These are phyloP conservation scores for Colletotrichum eleusines DNA, from an alignment of 2,329 filamentous ascomycete species.

Conservation along the genomic window DNA sequence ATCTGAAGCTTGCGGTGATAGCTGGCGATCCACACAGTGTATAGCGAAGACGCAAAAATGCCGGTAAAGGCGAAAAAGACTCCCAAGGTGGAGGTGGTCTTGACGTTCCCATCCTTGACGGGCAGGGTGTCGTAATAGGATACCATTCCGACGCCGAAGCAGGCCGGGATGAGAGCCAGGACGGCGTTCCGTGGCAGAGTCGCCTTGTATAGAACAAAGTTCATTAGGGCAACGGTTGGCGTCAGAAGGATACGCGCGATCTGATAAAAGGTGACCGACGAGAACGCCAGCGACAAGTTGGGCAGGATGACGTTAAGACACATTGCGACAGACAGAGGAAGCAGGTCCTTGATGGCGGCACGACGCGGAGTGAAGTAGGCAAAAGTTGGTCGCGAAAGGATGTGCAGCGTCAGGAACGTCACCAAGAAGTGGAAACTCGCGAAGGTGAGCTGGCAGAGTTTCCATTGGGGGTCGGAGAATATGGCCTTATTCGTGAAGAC, in stretches of 20 bases:
- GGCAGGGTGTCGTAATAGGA: conserved; percentile 76
- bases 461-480: conserved; percentile 72
- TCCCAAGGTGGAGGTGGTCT: conserved; percentile 69
- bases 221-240: conserved; percentile 73
- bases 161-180: conserved; percentile 70
- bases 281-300: conserved; percentile 76
- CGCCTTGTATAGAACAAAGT: conserved; percentile 70
- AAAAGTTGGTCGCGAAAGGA: conserved; percentile 69
- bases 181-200: conserved; percentile 67
- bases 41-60: conserved; percentile 74
- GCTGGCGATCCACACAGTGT: conserved; percentile 76
- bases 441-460: conserved; percentile 73
- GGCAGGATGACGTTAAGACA: conserved; percentile 76
- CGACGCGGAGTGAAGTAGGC: conserved; percentile 70
- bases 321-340: conserved; percentile 76
- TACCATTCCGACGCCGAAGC: conserved; percentile 73
- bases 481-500: conserved; percentile 79
- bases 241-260: conserved; percentile 76
- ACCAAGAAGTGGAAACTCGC: conserved; percentile 77
- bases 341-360: conserved; percentile 66
- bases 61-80: conserved; percentile 73
- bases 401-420: conserved; percentile 73
- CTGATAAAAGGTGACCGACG: conserved; percentile 77
- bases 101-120: conserved; percentile 59
- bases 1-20: conserved; percentile 75